A percentile compares a stretch with the other conserved stretches of the same genome.
Evolutionary conservation across 2,329 filamentous ascomycete species (phyloP).

Genomic region (Cercospora janseana): DNA sequence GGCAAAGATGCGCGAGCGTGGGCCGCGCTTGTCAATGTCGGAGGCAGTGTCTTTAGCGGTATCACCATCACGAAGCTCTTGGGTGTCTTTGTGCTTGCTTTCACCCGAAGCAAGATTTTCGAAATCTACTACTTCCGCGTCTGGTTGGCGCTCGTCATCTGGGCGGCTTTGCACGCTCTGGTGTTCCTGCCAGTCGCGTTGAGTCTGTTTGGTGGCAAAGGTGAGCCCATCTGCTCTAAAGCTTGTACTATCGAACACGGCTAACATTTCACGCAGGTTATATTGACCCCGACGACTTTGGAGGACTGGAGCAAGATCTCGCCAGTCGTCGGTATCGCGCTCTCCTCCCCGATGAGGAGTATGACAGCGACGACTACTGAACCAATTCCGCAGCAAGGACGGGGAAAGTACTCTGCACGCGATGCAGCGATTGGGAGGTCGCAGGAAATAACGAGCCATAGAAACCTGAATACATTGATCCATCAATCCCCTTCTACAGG

Average conservation of each 20-base stretch:
- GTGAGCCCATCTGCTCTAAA: conserved; percentile 39
- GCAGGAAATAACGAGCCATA: too few relatives aligned
- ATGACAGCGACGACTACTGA: conserved; percentile 66
- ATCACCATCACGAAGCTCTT: conserved; percentile 95
- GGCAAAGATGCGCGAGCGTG: conserved; percentile 83
- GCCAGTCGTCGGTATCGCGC: conserved; percentile 75
- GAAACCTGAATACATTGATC: too few relatives aligned
- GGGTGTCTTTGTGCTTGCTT: conserved; percentile 87
- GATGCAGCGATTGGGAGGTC: too few relatives aligned
- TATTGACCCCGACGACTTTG: conserved; percentile 80
- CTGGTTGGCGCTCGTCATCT: conserved; percentile 87
- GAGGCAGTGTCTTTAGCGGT: conserved; percentile 88
- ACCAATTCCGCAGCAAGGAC: too few relatives aligned
- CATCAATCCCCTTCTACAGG: too few relatives aligned
- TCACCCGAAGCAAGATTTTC: conserved; percentile 96
- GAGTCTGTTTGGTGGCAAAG: conserved; percentile 79
- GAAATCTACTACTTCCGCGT: conserved; percentile 99
- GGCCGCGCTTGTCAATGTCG: conserved; percentile 92
- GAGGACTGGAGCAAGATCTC: conserved; percentile 85
- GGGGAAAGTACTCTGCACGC: too few relatives aligned
- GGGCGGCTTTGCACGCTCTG: conserved; percentile 83
- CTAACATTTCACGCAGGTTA: conserved; percentile 58
- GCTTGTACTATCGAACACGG: not conserved
- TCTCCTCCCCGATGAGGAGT: conserved; percentile 71
- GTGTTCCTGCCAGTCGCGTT: conserved; percentile 89